phyloP scores from a whole-genome alignment of 192 early-diverging fungal species.

The Phycomyces blakesleeanus region DNA sequence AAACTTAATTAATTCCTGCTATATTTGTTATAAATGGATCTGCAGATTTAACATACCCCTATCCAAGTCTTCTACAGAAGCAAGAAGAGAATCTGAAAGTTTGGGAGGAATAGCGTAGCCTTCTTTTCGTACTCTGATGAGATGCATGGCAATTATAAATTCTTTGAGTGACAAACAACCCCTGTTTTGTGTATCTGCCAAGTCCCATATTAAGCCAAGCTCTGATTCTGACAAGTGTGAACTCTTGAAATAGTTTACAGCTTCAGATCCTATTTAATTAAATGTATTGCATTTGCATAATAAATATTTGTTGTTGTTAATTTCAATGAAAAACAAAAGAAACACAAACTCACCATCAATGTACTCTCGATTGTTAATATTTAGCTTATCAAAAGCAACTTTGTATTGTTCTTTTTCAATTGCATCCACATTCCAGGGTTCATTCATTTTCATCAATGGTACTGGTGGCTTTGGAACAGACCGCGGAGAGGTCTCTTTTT shows the following conservation, averaged over 20 bases:
- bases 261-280: conserved; percentile 4
- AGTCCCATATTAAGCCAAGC: conserved; percentile 33
- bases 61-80: background rate
- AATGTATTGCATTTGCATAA: too few relatives aligned
- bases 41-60: background rate
- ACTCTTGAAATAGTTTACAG: background rate
- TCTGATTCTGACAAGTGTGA: background rate
- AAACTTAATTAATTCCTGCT: too few relatives aligned
- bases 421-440: background rate
- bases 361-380: background rate
- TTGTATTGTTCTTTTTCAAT: conserved; percentile 3
- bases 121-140: conserved; percentile 54
- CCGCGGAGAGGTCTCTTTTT: background rate
- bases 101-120: conserved; percentile 41
- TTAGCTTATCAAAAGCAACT: background rate
- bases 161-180: conserved; percentile 57
- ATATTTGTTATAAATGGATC: too few relatives aligned
- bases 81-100: background rate
- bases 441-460: background rate
- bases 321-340: too few relatives aligned
- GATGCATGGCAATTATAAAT: conserved; percentile 69
- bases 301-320: too few relatives aligned
- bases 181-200: conserved; percentile 54
- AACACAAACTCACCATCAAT: conserved; percentile 6
- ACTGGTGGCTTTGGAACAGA: background rate